A percentile compares a stretch with the other conserved stretches of the same genome.
These are phyloP conservation scores for Pichia sp. DNA, from an alignment of 1,139 yeast genomes.

Conservation along the genomic window DNA sequence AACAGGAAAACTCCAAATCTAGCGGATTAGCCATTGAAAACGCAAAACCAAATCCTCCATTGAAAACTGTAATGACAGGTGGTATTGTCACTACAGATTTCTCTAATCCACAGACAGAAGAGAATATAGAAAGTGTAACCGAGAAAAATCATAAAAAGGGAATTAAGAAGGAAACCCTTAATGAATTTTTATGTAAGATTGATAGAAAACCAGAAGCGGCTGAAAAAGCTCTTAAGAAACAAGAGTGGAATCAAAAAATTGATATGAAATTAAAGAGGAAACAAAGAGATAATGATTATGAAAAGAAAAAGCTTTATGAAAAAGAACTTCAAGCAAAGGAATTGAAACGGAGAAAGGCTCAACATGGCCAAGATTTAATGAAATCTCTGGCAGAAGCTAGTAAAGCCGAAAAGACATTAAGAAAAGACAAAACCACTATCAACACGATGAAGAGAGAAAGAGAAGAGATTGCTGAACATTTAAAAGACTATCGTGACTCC, in stretches of 20 bases:
- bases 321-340: slow-evolving; percentile 6
- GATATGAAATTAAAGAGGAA: slow-evolving; percentile 19
- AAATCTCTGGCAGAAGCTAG: slow-evolving; percentile 8
- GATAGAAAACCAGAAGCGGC: slow-evolving; percentile 23
- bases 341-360: slow-evolving; percentile 16
- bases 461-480: slow-evolving; percentile 11
- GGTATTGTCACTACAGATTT: slow-evolving; percentile 35
- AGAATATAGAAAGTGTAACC: too few relatives aligned
- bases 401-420: slow-evolving; percentile 11
- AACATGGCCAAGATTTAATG: slow-evolving; percentile 14
- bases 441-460: slow-evolving; percentile 2
- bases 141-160: too few relatives aligned
- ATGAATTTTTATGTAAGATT: too few relatives aligned
- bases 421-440: slow-evolving; percentile 5
- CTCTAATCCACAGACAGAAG: slow-evolving; percentile 28
- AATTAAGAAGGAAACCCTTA: too few relatives aligned
- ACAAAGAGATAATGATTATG: slow-evolving; percentile 19
- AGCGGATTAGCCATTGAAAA: slow-evolving; percentile 13
- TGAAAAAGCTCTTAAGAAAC: slow-evolving; percentile 33
- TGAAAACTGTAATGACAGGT: slow-evolving; percentile 22
- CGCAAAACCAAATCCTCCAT: slow-evolving; percentile 4
- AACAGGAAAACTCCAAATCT: slow-evolving; percentile 1
- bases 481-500: neutral
- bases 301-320: slow-evolving; percentile 18
- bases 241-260: slow-evolving; percentile 17